Evolutionary conservation across 345 rosid species (phyloP).

Genomic region (Populus nigra): DNA sequence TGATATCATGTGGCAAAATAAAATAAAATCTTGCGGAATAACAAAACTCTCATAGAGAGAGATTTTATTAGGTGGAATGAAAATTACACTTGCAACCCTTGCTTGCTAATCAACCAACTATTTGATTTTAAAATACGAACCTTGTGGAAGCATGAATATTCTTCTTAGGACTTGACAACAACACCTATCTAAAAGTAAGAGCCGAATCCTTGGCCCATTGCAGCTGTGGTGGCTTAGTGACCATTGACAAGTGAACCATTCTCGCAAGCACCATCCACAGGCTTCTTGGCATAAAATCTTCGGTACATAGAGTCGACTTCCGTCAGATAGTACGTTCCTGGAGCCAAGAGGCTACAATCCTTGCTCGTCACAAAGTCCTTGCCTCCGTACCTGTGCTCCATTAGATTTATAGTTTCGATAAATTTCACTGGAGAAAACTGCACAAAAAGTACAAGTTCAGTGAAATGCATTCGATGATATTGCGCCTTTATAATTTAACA

Average conservation of each 20-base stretch:
- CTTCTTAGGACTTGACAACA: conserved; percentile 9
- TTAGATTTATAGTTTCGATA: conserved; percentile 77
- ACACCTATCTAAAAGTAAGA: background rate
- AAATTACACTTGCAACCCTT: background rate
- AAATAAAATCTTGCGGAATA: background rate
- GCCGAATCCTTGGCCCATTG: background rate
- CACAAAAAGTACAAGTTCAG: conserved; percentile 3
- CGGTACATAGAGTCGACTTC: conserved; percentile 91
- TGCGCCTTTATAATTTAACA: background rate
- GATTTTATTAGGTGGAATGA: background rate
- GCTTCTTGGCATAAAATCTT: conserved; percentile 81
- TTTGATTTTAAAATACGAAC: conserved; percentile 17
- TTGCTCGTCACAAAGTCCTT: conserved; percentile 93
- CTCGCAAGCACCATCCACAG: conserved; percentile 26
- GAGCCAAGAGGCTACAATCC: conserved; percentile 75
- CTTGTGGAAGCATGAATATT: conserved; percentile 3
- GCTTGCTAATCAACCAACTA: conserved; percentile 12
- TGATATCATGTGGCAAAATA: no score
- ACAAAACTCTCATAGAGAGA: background rate
- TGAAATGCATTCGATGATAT: background rate
- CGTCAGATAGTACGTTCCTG: conserved; percentile 88
- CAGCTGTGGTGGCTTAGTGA: conserved; percentile 33
- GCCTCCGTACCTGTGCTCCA: conserved; percentile 98
- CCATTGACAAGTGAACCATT: conserved; percentile 67
- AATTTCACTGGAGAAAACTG: conserved; percentile 85